phyloP scores from a whole-genome alignment of 2,329 filamentous ascomycete species.

The Cercospora sojina region DNA sequence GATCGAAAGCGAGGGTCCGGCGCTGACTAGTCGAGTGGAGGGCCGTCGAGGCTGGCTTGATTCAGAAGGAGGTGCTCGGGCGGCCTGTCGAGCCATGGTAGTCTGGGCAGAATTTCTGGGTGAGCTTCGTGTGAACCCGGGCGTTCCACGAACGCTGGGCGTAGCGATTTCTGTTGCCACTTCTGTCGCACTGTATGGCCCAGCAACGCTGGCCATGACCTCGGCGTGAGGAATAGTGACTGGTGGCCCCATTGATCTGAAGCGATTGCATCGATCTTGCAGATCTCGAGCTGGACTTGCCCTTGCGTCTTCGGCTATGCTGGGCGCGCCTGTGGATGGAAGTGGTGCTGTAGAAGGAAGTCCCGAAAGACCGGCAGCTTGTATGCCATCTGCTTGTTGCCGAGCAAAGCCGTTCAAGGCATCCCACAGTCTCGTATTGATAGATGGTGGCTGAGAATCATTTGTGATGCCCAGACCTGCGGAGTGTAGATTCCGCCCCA shows the following conservation, averaged over 20 bases:
- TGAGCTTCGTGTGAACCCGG: slow-evolving; percentile 32
- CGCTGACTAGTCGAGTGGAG: slow-evolving; percentile 12
- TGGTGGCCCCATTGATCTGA: slow-evolving; percentile 33
- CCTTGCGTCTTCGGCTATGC: slow-evolving; percentile 31
- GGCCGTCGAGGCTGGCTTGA: slow-evolving; percentile 10
- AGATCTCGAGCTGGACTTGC: slow-evolving; percentile 22
- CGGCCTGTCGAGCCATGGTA: slow-evolving; percentile 3
- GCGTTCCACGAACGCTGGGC: slow-evolving; percentile 46
- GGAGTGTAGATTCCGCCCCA: slow-evolving; percentile 1
- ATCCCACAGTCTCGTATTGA: slow-evolving; percentile 37
- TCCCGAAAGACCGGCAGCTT: slow-evolving; percentile 29
- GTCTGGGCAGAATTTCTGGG: slow-evolving; percentile 10
- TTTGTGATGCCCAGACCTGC: slow-evolving; percentile 34
- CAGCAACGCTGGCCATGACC: slow-evolving; percentile 28
- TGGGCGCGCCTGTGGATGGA: slow-evolving; percentile 36
- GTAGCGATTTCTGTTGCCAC: slow-evolving; percentile 48
- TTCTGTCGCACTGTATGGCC: slow-evolving; percentile 50
- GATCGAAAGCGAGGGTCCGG: slow-evolving; percentile 42
- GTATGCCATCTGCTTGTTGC: slow-evolving; percentile 30
- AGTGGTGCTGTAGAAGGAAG: slow-evolving; percentile 24
- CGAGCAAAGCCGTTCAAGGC: slow-evolving; percentile 40
- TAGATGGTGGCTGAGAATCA: slow-evolving; percentile 28
- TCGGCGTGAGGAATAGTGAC: slow-evolving; percentile 29
- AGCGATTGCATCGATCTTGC: neutral
- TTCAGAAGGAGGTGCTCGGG: slow-evolving; percentile 6